Conservation (phyloP, 768 basidiomycete species). For the Trametopsis cervina region DNA sequence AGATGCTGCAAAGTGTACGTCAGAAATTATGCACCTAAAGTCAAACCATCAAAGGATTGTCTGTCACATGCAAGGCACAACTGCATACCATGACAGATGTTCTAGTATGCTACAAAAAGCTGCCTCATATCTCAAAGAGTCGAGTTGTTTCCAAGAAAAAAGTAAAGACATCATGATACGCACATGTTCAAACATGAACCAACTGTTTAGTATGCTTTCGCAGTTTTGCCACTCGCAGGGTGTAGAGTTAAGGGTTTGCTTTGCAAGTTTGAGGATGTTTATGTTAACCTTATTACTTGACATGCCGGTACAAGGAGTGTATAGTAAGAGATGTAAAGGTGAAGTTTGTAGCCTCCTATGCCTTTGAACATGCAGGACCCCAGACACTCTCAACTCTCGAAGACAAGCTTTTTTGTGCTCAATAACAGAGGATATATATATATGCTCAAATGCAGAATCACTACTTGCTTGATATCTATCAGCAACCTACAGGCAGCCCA, state of each 20-base stretch:
- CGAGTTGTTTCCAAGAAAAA: neutral
- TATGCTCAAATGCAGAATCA: too few relatives aligned
- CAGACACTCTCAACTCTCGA: neutral
- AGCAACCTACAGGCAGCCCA: too few relatives aligned
- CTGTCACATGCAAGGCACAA: too few relatives aligned
- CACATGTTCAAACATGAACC: neutral
- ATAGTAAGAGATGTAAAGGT: neutral
- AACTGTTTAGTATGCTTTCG: neutral
- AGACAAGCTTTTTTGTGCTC: too few relatives aligned
- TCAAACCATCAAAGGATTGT: too few relatives aligned
- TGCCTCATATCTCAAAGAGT: slow-evolving; percentile 3
- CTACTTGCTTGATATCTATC: too few relatives aligned
- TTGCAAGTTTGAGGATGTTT: neutral
- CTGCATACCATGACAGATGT: too few relatives aligned
- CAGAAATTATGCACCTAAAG: too few relatives aligned
- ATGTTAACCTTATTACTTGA: neutral
- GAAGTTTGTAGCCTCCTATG: neutral
- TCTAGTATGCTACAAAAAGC: too few relatives aligned
- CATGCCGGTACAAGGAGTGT: neutral
- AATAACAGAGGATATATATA: too few relatives aligned
- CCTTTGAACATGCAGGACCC: neutral
- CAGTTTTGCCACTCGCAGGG: slow-evolving; percentile 5
- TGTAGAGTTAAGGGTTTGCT: neutral
- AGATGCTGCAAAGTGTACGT: neutral
- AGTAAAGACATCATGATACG: neutral